These are phyloP conservation scores for Candida andamanensis DNA, from an alignment of 805 yeast genomes.

Conservation along the genomic window DNA sequence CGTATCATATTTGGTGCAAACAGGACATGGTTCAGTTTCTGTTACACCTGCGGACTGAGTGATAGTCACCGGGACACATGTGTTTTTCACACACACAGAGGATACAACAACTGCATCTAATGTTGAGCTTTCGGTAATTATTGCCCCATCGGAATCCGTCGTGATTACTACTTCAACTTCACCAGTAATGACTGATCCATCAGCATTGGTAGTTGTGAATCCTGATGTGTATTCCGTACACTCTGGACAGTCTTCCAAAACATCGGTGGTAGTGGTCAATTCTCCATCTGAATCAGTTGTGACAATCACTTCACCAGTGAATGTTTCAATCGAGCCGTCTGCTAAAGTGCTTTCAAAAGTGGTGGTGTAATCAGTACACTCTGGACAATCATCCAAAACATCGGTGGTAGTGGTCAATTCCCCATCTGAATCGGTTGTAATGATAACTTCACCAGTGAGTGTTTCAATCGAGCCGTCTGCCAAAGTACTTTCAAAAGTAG, in stretches of 20 bases:
- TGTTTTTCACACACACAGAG: conserved; percentile 8
- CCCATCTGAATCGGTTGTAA: conserved; percentile 15
- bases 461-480: conserved; percentile 11
- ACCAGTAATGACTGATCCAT: conserved; percentile 3
- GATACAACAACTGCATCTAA: conserved; percentile 2
- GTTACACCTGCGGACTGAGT: background rate
- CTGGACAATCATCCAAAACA: conserved; percentile 3
- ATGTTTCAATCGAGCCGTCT: background rate
- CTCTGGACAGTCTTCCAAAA: conserved; percentile 7
- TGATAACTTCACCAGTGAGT: conserved; percentile 12
- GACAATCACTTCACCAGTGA: background rate
- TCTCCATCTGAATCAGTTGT: background rate
- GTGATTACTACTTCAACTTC: conserved; percentile 12
- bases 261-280: conserved; percentile 3
- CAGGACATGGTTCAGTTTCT: conserved; percentile 1
- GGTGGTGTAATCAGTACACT: conserved; percentile 10
- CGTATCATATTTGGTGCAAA: conserved; percentile 5
- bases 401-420: conserved; percentile 10
- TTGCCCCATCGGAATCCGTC: conserved; percentile 14
- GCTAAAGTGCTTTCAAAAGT: conserved; percentile 2
- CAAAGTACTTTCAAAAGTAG: conserved; percentile 13
- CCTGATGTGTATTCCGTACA: conserved; percentile 7
- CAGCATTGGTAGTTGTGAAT: conserved; percentile 5
- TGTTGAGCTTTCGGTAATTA: conserved; percentile 9
- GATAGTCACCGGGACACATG: conserved; percentile 8